Evolutionary conservation across 306 rosid species (phyloP), one percentile per base, ranked within the genome.

Genomic region (Cyamopsis tetragonoloba): DNA sequence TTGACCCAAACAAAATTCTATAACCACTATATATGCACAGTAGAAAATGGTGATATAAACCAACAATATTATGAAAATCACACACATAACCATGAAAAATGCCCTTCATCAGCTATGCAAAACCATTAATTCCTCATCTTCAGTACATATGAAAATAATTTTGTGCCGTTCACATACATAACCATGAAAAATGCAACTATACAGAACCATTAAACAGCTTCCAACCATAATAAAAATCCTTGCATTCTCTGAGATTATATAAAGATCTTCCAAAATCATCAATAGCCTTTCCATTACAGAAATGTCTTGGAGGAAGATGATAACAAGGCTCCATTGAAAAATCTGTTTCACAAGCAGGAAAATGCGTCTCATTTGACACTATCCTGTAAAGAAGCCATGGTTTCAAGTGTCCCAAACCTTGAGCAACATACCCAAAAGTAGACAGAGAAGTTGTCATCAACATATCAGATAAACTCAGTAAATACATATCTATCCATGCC

Each of bases 391-490:
- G 86, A 54, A 80, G 72, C 89, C 88, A 84, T 11, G 86, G 78
- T 27, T 30, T 84, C 76, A 79, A 46, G 18, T 84, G 81, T 0
- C 89, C 84, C 22, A 87, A 85, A 68, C 86, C 77, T 15, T 84
- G 87, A 12, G 93, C 86, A 38, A 87, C 89, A 31, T 87, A 87
- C 22, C 89, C 93, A 34, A 87, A 87, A 14, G 89, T 82, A 0
- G 93, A 87, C 37, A 76, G 54, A 30, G 89, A 84, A 8, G 87
- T 80, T 7, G 93, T 87, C 27, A 84, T 76, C 81, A 87, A 73
- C 46, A 44, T 71, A 27, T 87, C 86, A 3, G 73, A 72, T 74
- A 87, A 68, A 63, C 93, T 87, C 7, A 84, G 78, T 2, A 87
- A 39, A 28, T 84, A 87, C 76, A 87, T 84, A 22, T 87, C 93